Conservation (phyloP, 2,329 filamentous ascomycete species). For the Beauveria scarabaeidicola region DNA sequence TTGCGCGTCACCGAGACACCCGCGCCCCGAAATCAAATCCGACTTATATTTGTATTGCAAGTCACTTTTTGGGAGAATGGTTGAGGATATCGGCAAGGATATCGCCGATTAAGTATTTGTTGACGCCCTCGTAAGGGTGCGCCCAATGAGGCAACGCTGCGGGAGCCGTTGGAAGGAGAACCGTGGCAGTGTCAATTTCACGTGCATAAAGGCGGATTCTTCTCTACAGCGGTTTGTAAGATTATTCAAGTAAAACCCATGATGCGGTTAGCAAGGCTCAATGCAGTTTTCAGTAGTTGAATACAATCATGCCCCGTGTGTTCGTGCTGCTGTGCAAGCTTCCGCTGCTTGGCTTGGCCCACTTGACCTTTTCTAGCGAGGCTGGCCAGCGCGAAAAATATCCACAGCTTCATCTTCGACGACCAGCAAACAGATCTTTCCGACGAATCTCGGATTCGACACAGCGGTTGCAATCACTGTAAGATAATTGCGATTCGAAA, state of each 20-base stretch:
- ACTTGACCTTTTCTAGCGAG: constrained; percentile 5
- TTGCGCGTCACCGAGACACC: neutral
- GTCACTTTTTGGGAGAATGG: neutral
- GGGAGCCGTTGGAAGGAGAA: neutral
- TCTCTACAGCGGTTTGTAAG: neutral
- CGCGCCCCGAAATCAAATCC: neutral
- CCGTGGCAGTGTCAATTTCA: neutral
- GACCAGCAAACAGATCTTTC: constrained; percentile 27
- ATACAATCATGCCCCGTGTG: neutral
- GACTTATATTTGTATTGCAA: neutral
- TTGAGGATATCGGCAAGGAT: neutral
- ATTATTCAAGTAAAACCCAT: neutral
- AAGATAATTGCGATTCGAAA: neutral
- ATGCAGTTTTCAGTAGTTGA: neutral
- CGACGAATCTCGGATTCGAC: constrained; percentile 18
- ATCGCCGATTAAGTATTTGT: neutral
- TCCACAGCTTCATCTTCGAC: constrained; percentile 4
- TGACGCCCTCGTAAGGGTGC: neutral
- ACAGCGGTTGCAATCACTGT: neutral
- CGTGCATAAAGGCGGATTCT: neutral
- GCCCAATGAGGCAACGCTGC: neutral
- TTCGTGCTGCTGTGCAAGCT: neutral
- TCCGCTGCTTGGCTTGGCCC: neutral
- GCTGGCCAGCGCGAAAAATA: constrained; percentile 5
- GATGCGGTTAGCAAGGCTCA: neutral